These are phyloP conservation scores for Orobanche coerulescens DNA, from an alignment of 257 asterid species.

Conservation along the genomic window DNA sequence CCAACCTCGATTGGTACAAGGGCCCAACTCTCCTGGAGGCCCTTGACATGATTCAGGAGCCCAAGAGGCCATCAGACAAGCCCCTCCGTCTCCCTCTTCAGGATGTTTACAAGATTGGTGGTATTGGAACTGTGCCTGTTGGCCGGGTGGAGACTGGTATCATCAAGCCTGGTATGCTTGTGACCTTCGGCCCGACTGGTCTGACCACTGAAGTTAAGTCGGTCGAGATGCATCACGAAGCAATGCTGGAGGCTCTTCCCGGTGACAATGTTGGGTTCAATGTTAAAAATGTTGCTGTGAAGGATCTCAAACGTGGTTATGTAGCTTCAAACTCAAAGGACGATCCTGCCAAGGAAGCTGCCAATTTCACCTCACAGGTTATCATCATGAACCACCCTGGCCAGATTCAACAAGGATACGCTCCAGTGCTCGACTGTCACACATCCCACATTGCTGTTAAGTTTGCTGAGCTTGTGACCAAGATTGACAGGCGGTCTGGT, in stretches of 20 bases:
- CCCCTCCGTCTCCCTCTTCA: constrained; percentile 72
- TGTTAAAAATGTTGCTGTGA: constrained; percentile 68
- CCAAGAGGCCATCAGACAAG: constrained; percentile 70
- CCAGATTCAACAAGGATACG: neutral
- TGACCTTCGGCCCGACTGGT: constrained; percentile 60
- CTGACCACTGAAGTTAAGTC: constrained; percentile 71
- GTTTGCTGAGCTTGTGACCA: constrained; percentile 14
- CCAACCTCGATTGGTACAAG: constrained; percentile 9
- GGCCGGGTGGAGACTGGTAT: constrained; percentile 40
- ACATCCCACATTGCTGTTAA: constrained; percentile 67
- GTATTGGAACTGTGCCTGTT: constrained; percentile 52
- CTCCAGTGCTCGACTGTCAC: constrained; percentile 31
- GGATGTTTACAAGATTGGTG: constrained; percentile 78
- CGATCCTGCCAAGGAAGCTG: constrained; percentile 48
- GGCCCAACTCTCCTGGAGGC: constrained; percentile 7
- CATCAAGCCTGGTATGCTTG: constrained; percentile 59
- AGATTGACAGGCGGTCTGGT: constrained; percentile 60
- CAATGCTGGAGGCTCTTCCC: constrained; percentile 24
- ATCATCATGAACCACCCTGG: constrained; percentile 20
- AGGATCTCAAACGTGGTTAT: constrained; percentile 66
- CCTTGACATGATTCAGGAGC: constrained; percentile 26
- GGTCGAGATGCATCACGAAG: constrained; percentile 15
- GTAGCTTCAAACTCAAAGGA: constrained; percentile 73
- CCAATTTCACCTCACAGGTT: constrained; percentile 19
- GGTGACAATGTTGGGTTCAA: constrained; percentile 72